phyloP scores from a whole-genome alignment of 148 eudicot genomes.

The Heliamphora exappendiculata region DNA sequence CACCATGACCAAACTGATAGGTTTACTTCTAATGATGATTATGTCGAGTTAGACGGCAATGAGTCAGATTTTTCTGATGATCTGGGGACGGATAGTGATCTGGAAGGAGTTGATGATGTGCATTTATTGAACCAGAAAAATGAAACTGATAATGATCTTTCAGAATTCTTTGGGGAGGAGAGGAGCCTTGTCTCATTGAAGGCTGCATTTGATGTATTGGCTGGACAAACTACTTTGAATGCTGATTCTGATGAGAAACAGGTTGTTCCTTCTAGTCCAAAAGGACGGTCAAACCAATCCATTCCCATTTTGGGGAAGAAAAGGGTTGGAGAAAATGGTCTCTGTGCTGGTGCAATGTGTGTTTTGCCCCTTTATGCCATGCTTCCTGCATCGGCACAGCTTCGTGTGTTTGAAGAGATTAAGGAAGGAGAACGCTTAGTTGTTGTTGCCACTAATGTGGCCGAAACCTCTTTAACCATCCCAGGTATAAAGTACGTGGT shows the following conservation, averaged over 20 bases:
- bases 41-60: conserved; percentile 39
- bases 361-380: conserved; percentile 90
- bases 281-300: conserved; percentile 19
- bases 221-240: conserved; percentile 32
- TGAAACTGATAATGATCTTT: conserved; percentile 22
- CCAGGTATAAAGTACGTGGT: conserved; percentile 92
- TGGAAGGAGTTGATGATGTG: conserved; percentile 38
- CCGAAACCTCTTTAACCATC: conserved; percentile 93
- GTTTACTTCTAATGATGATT: conserved; percentile 49
- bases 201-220: conserved; percentile 73
- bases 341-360: conserved; percentile 44
- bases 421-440: conserved; percentile 76
- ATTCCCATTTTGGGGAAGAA: conserved; percentile 9
- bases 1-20: conserved; percentile 40
- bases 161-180: conserved; percentile 25
- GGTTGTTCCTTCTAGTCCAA: conserved; percentile 6
- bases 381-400: conserved; percentile 85
- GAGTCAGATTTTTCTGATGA: conserved; percentile 39
- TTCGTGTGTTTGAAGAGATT: conserved; percentile 59
- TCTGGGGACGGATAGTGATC: conserved; percentile 55
- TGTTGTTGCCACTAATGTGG: conserved; percentile 92
- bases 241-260: conserved; percentile 21
- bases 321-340: conserved; percentile 18
- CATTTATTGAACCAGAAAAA: conserved; percentile 19
- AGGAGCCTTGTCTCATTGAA: conserved; percentile 43